Evolutionary conservation across 2,329 filamentous ascomycete species (phyloP), one percentile per base, ranked within the genome.

Genomic region (Pseudocercospora fuligena): DNA sequence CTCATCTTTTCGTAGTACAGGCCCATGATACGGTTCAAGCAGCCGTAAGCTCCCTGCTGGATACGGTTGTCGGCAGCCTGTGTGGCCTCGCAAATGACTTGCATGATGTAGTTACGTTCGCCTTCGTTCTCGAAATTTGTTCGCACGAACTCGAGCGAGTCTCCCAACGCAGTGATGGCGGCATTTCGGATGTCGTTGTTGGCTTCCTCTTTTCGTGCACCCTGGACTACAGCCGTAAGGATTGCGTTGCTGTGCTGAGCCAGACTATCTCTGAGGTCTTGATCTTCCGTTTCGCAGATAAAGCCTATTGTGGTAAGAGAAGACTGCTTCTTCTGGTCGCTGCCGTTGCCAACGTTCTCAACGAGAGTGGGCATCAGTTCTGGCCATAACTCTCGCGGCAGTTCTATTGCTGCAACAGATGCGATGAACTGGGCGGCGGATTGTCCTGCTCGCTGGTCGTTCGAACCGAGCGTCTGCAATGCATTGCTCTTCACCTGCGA

Each of bases 21-120:
- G 68, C 88, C 92, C 95, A 99, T 99, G 81, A 99, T 98, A 76
- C 95, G 90, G 87, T 99, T 99, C 73, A 99, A 84, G 80, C 95
- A 98, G 75, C 95, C 95, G 79, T 97, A 99, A 51, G 95, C 92
- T 68, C 93, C 94, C 79, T 97, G 93, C 82, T 98, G 94, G 80
- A 99, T 96, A 78, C 93, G 89, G 66, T 87, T 88, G 80, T 99
- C 95, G 0, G 91, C 86, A 74, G 94, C 93, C 83, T 99, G 95
- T 63, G 95, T 99, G 74, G 95, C 95, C 85, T 99, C 95, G 83
- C 95, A 99, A 76, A 99, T 93, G 72, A 99, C 95, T 84, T 99
- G 95, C 95, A 99, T 99, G 78, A 99, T 99, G 85, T 98, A 99
- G 84, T 99, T 99, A 73, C 95, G 90, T 86, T 99, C 95, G 76